A percentile compares a stretch with the other conserved stretches of the same genome.
phyloP scores from a whole-genome alignment of 1,284 basidiomycete species.

The Cutaneotrichosporon daszewskae region DNA sequence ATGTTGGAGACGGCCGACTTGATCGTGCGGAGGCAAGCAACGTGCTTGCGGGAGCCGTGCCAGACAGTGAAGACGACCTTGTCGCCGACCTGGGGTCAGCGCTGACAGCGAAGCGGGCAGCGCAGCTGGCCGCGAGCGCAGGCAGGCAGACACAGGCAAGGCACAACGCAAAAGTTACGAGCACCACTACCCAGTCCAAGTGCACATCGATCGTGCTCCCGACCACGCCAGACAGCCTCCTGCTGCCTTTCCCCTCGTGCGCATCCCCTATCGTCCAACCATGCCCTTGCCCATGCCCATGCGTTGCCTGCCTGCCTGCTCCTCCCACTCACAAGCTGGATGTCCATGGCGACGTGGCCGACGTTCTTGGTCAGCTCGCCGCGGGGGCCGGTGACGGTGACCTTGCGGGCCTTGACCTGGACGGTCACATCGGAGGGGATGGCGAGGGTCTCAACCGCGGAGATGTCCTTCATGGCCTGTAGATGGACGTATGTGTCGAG shows the following conservation, averaged over 20 bases:
- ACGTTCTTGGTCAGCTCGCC: slow-evolving; percentile 86
- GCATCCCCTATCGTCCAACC: neutral
- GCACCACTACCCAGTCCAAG: neutral
- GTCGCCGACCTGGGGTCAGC: slow-evolving; percentile 39
- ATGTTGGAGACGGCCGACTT: slow-evolving; percentile 93
- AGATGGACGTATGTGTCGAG: neutral
- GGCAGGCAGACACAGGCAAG: no score
- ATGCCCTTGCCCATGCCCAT: neutral
- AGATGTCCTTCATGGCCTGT: slow-evolving; percentile 49
- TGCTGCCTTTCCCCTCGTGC: no score
- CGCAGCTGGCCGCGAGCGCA: no score
- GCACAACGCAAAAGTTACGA: no score
- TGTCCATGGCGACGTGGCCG: slow-evolving; percentile 95
- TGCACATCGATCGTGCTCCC: neutral
- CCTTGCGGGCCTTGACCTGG: slow-evolving; percentile 77
- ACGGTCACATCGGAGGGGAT: slow-evolving; percentile 82
- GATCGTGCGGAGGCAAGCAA: slow-evolving; percentile 95
- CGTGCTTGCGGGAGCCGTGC: slow-evolving; percentile 98
- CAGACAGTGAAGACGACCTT: slow-evolving; percentile 91
- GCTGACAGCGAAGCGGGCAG: neutral
- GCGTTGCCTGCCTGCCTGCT: neutral
- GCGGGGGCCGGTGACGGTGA: slow-evolving; percentile 83
- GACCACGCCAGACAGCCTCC: neutral
- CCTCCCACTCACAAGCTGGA: slow-evolving; percentile 62
- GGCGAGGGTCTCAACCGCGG: slow-evolving; percentile 70